phyloP scores from a whole-genome alignment of 129 eudicot genomes.

The Saussurea involucrata region DNA sequence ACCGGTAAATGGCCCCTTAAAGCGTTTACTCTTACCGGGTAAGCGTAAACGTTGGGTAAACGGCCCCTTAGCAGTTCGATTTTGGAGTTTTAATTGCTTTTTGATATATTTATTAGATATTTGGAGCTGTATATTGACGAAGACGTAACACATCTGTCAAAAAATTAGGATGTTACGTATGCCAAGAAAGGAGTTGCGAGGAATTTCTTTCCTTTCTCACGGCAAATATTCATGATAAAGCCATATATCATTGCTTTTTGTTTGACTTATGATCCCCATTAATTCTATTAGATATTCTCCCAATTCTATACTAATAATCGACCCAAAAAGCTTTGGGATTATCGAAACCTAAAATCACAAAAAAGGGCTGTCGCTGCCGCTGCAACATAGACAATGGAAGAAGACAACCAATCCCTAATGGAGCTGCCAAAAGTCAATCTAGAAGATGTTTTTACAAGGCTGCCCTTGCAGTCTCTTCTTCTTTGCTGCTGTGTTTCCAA shows the following conservation, averaged over 20 bases:
- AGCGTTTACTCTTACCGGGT: too few species aligned
- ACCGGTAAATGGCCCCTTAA: too few species aligned
- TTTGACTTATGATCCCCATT: constrained; percentile 6
- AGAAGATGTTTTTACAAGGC: constrained; percentile 1
- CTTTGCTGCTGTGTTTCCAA: constrained; percentile 10
- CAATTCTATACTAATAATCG: neutral
- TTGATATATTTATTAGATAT: neutral
- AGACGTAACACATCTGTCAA: neutral
- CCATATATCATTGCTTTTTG: neutral
- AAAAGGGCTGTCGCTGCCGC: neutral
- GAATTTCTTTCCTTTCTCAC: neutral
- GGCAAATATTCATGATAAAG: neutral
- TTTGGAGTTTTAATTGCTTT: too few species aligned
- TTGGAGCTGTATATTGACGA: neutral
- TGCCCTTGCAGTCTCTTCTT: constrained; percentile 18
- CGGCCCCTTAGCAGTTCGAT: neutral
- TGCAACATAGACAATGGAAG: constrained; percentile 25
- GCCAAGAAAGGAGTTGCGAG: neutral
- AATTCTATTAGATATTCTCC: neutral
- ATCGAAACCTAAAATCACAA: constrained; percentile 17
- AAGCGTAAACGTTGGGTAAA: too few species aligned
- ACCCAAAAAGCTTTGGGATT: constrained; percentile 1
- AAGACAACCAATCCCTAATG: constrained; percentile 17
- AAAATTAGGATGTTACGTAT: neutral
- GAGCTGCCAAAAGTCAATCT: constrained; percentile 15